Conservation (phyloP, 768 basidiomycete species). For the Mycena haematopus region DNA sequence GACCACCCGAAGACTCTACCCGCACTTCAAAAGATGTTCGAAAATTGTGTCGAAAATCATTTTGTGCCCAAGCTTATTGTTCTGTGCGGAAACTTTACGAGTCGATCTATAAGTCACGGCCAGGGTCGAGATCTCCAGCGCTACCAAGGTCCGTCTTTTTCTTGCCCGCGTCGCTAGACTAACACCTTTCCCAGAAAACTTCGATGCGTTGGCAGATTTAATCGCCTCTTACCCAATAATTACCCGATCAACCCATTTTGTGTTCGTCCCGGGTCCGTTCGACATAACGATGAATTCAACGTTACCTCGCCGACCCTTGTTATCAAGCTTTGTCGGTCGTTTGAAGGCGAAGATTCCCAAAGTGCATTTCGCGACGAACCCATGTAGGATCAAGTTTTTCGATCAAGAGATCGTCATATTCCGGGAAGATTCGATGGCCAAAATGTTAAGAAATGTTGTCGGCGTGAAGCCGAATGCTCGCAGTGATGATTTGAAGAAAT, state of each 20-base stretch:
- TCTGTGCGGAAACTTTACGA: conserved; percentile 95
- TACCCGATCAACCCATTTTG: conserved; percentile 82
- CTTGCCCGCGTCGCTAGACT: not conserved
- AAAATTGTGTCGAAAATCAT: conserved; percentile 85
- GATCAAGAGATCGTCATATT: conserved; percentile 95
- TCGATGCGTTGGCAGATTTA: conserved; percentile 85
- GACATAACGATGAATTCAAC: conserved; percentile 85
- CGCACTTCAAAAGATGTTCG: conserved; percentile 85
- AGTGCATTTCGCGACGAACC: conserved; percentile 85
- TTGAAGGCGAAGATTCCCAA: conserved; percentile 79
- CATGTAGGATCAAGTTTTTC: conserved; percentile 94
- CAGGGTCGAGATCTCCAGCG: conserved; percentile 77
- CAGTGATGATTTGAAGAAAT: conserved; percentile 86
- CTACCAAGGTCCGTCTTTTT: conserved; percentile 73
- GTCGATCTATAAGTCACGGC: conserved; percentile 78
- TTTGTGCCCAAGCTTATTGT: conserved; percentile 91
- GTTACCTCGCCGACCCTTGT: conserved; percentile 81
- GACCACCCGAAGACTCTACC: conserved; percentile 84
- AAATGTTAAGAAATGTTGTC: conserved; percentile 91
- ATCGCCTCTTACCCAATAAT: conserved; percentile 83
- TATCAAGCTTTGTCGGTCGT: conserved; percentile 74
- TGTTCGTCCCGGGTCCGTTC: conserved; percentile 93
- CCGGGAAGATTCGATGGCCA: conserved; percentile 90
- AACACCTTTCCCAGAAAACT: conserved; percentile 61
- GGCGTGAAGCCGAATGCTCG: conserved; percentile 83